phyloP scores from a whole-genome alignment of 306 rosid species.

The Trichosanthes truncata region DNA sequence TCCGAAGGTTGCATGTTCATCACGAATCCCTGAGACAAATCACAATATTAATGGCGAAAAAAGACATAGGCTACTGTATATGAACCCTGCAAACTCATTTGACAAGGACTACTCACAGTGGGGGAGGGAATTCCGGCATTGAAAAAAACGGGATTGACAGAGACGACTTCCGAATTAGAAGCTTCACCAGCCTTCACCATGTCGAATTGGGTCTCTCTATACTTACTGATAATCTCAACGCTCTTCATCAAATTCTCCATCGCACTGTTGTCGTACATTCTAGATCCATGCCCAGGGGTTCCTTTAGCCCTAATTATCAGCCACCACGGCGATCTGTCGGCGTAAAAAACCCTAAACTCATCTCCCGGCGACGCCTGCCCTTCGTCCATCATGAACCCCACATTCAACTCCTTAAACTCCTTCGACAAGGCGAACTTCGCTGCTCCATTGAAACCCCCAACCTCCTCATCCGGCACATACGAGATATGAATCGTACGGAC shows the following conservation, averaged over 20 bases:
- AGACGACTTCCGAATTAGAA: slow-evolving; percentile 57
- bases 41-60: background rate
- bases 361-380: slow-evolving; percentile 74
- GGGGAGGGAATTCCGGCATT: slow-evolving; percentile 55
- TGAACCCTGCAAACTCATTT: background rate
- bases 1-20: slow-evolving; percentile 93
- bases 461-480: slow-evolving; percentile 81
- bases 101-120: slow-evolving; percentile 32
- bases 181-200: slow-evolving; percentile 72
- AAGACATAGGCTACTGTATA: background rate
- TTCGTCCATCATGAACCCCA: slow-evolving; percentile 73
- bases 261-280: slow-evolving; percentile 63
- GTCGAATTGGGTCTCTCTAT: slow-evolving; percentile 74
- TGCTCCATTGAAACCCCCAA: slow-evolving; percentile 56
- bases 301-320: slow-evolving; percentile 59
- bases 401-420: slow-evolving; percentile 38
- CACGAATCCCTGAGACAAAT: slow-evolving; percentile 56
- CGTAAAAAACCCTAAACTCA: slow-evolving; percentile 64
- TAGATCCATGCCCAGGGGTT: slow-evolving; percentile 67
- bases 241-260: slow-evolving; percentile 94
- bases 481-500: slow-evolving; percentile 61
- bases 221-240: slow-evolving; percentile 43
- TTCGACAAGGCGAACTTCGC: slow-evolving; percentile 41
- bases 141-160: slow-evolving; percentile 76
- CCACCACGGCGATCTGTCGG: slow-evolving; percentile 68